Percentiles rank a stretch among this genome's conserved stretches.
phyloP scores from a whole-genome alignment of 768 basidiomycete genomes.

The Mycena vitilis region DNA sequence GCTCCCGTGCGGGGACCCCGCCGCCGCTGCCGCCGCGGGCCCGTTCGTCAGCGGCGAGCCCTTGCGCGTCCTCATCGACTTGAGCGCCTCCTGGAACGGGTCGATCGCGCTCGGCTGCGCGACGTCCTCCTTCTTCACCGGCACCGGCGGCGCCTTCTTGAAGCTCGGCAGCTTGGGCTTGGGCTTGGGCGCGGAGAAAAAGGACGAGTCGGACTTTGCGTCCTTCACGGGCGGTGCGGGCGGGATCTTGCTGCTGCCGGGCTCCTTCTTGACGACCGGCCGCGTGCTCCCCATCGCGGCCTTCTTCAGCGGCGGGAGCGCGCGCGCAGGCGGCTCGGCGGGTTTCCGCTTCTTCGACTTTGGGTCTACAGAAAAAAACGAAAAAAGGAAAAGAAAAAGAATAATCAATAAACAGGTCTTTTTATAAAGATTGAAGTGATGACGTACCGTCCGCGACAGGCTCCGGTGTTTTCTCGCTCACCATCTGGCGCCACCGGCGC shows the following conservation, averaged over 20 bases:
- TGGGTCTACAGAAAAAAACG: constrained; percentile 49
- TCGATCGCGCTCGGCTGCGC: constrained; percentile 83
- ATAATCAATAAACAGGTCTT: constrained; percentile 31
- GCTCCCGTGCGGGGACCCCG: constrained; percentile 11
- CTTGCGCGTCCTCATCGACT: constrained; percentile 74
- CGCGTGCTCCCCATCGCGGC: constrained; percentile 61
- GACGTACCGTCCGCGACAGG: constrained; percentile 76
- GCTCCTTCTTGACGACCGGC: constrained; percentile 70
- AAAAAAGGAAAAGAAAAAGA: constrained; percentile 38
- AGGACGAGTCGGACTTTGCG: constrained; percentile 87
- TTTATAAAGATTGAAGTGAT: constrained; percentile 50
- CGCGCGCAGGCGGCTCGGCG: constrained; percentile 61
- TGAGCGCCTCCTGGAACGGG: constrained; percentile 86
- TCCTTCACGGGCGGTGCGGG: constrained; percentile 65
- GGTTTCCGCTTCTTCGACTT: constrained; percentile 83
- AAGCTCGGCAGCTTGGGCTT: constrained; percentile 88
- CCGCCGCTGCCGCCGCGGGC: constrained; percentile 49
- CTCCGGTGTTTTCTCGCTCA: constrained; percentile 55
- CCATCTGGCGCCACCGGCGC: constrained; percentile 80
- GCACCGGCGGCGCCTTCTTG: constrained; percentile 74
- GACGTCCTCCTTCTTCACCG: constrained; percentile 63
- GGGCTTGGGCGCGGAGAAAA: constrained; percentile 88
- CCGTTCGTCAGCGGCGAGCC: constrained; percentile 67
- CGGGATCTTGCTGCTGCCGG: constrained; percentile 20
- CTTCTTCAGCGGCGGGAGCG: constrained; percentile 75